A percentile compares a stretch with the other conserved stretches of the same genome.
phyloP scores from a whole-genome alignment of 1,284 basidiomycete species.

The Irpex lacteus region DNA sequence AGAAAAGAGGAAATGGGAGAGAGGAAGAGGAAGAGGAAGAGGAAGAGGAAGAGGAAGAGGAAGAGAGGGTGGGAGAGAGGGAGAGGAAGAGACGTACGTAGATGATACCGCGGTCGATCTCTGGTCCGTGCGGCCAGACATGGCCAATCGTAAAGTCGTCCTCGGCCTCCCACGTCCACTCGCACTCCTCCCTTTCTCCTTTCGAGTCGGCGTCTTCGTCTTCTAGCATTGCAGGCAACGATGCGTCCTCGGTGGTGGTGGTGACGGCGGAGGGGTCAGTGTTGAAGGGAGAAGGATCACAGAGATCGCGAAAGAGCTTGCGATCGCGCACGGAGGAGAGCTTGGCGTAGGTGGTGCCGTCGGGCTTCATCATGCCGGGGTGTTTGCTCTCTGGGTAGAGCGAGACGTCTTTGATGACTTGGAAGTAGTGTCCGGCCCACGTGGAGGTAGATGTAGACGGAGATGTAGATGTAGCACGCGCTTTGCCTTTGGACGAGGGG shows the following conservation, averaged over 20 bases:
- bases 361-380: constrained; percentile 52
- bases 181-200: constrained; percentile 39
- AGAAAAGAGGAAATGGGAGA: too few species aligned
- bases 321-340: constrained; percentile 59
- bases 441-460: background rate
- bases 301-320: constrained; percentile 38
- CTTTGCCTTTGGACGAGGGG: background rate
- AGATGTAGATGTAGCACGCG: background rate
- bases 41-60: too few species aligned
- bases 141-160: constrained; percentile 57
- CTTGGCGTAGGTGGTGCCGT: constrained; percentile 47
- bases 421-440: constrained; percentile 51
- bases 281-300: constrained; percentile 12
- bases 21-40: too few species aligned
- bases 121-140: constrained; percentile 52
- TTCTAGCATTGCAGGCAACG: constrained; percentile 11
- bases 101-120: constrained; percentile 47
- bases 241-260: constrained; percentile 5
- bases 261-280: too few species aligned
- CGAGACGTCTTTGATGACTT: constrained; percentile 45
- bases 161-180: constrained; percentile 63
- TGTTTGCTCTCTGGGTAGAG: constrained; percentile 38
- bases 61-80: background rate
- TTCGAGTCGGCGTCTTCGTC: constrained; percentile 12
- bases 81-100: constrained; percentile 40